Evolutionary conservation across 2,329 filamentous ascomycete species (phyloP).

Genomic region (Trichoderma sp.): DNA sequence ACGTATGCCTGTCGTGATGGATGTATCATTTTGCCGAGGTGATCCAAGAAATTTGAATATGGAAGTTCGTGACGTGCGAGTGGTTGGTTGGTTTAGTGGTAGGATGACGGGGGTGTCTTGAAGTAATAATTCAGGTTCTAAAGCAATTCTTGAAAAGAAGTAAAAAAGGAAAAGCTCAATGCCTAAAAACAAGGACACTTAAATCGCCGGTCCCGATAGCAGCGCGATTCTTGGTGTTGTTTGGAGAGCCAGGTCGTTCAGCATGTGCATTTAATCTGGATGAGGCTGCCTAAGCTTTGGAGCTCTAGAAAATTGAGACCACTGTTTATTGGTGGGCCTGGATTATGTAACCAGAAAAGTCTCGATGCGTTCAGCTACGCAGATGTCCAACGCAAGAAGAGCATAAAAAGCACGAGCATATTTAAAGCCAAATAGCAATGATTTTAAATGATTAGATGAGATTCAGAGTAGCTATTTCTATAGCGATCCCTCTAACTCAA

Average conservation of each 20-base stretch:
- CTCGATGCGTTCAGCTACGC: neutral
- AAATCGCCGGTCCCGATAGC: neutral
- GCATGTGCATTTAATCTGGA: neutral
- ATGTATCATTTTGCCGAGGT: constrained; percentile 61
- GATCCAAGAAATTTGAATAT: neutral
- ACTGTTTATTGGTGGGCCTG: neutral
- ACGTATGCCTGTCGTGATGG: constrained; percentile 91
- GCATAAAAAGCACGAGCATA: neutral
- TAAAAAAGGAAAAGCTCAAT: neutral
- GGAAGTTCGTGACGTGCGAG: neutral
- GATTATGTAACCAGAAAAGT: neutral
- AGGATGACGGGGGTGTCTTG: neutral
- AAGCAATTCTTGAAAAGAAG: no score
- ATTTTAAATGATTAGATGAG: neutral
- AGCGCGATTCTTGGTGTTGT: neutral
- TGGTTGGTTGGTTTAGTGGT: neutral
- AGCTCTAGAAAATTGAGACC: constrained; percentile 9
- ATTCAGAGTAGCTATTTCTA: no score
- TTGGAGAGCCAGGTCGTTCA: neutral
- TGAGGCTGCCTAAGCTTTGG: neutral
- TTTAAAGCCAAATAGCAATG: neutral
- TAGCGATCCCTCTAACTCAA: no score
- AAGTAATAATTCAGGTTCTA: neutral
- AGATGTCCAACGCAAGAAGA: neutral
- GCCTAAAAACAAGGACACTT: neutral